Base-by-base conservation (phyloP, 2,329 filamentous ascomycete genomes). In the Aureobasidium sp. region DNA sequence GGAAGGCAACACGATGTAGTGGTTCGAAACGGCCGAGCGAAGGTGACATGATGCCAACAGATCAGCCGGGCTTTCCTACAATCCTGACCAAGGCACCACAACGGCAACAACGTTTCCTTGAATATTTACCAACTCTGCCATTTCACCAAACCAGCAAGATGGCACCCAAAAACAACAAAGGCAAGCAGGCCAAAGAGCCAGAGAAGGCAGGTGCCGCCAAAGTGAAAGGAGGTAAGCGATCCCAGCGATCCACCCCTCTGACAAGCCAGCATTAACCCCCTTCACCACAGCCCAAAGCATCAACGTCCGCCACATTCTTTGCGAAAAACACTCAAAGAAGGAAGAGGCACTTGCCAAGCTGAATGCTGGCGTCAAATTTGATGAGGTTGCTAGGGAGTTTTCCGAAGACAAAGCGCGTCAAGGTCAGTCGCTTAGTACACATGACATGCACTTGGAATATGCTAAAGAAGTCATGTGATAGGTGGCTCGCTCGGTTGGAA, bases 341-440 rank as follows among this genome's bases (percentile, higher is more conserved):
- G 85, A 89, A 64, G 83, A 88, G 64, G 86, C 86, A 0, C 66
- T 89, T 14, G 78, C 77, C 54, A 85, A 88, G 69, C 68, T 90
- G 48, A 76, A 76, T 34, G 79, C 74, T 3, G 84, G 85, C 1
- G 75, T 75, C 47, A 87, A 85, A 61, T 90, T 90, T 63, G 85
- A 89, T 61, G 82, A 86, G 42, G 85, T 90, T 5, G 86, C 86
- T 8, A 73, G 79, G 50, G 79, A 83, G 59, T 86, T 80, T 63
- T 87, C 83, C 0, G 86, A 90, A 68, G 86, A 90, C 67, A 90
- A 90, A 71, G 85, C 85, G 4, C 75, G 82, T 57, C 76, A 80
- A 68, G 84, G 68, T 69, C 25, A 47, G 69, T 56, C 25, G 27
- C 10, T 24, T 25, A 34, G 12, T 16, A n/a, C 21, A 17, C 45